These are phyloP conservation scores for Phytopythium aichiense DNA, from an alignment of 352 stramenopile genomes.

Conservation along the genomic window DNA sequence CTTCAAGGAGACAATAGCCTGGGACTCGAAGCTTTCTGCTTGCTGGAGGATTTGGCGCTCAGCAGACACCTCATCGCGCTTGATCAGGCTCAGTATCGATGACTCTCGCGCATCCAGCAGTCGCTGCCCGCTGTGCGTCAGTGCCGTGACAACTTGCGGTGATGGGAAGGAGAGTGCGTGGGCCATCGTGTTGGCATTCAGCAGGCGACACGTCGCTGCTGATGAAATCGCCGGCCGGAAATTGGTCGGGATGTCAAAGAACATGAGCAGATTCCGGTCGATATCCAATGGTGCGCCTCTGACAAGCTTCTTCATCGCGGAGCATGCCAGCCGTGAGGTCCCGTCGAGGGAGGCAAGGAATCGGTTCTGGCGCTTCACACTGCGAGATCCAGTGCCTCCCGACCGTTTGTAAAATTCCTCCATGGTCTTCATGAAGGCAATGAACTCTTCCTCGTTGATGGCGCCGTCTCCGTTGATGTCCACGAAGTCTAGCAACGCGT, in stretches of 20 bases:
- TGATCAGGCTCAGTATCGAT: slow-evolving; percentile 21
- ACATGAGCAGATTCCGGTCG: slow-evolving; percentile 64
- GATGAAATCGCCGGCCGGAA: slow-evolving; percentile 69
- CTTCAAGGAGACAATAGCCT: slow-evolving; percentile 78
- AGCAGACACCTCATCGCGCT: slow-evolving; percentile 19
- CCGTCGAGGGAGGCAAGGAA: slow-evolving; percentile 40
- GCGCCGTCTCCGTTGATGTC: slow-evolving; percentile 55
- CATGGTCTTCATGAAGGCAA: slow-evolving; percentile 67
- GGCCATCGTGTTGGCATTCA: slow-evolving; percentile 61
- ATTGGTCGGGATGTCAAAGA: slow-evolving; percentile 77
- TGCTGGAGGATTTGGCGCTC: slow-evolving; percentile 44
- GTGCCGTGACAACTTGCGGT: slow-evolving; percentile 50
- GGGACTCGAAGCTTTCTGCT: slow-evolving; percentile 44
- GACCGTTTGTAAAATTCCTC: slow-evolving; percentile 43
- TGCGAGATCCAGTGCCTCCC: slow-evolving; percentile 14
- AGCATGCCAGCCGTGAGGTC: slow-evolving; percentile 44
- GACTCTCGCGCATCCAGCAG: slow-evolving; percentile 26
- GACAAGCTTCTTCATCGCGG: slow-evolving; percentile 77
- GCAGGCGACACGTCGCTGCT: slow-evolving; percentile 30
- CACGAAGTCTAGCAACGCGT: slow-evolving; percentile 65
- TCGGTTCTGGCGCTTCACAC: slow-evolving; percentile 23
- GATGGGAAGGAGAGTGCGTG: slow-evolving; percentile 70
- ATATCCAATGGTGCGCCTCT: slow-evolving; percentile 60
- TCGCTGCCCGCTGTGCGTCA: slow-evolving; percentile 24
- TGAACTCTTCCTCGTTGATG: slow-evolving; percentile 71